Conservation (phyloP, 116 monocot genomes). For the Cymodocea nodosa region DNA sequence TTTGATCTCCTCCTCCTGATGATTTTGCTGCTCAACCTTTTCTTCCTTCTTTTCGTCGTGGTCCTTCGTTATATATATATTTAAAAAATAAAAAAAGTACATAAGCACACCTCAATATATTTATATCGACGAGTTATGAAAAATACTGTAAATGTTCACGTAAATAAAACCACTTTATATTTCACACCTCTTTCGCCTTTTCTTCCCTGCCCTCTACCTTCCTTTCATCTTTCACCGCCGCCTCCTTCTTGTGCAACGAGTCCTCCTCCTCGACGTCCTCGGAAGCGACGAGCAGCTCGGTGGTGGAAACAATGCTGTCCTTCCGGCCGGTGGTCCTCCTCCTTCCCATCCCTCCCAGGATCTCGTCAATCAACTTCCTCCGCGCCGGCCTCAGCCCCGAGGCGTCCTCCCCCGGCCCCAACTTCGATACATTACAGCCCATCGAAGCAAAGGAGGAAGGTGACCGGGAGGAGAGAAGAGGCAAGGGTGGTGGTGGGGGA, state of each 20-base stretch:
- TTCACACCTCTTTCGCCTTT: neutral
- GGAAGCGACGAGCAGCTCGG: conserved; percentile 14
- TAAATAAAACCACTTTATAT: too few relatives aligned
- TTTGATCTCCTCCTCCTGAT: neutral
- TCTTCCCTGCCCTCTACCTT: neutral
- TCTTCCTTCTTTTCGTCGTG: neutral
- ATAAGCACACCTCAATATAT: too few relatives aligned
- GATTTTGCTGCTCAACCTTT: neutral
- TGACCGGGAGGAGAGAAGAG: neutral
- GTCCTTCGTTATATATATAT: too few relatives aligned
- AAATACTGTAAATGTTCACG: too few relatives aligned
- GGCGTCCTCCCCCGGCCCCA: conserved; percentile 11
- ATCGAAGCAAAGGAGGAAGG: conserved; percentile 8
- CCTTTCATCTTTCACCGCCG: neutral
- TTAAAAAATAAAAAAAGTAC: too few relatives aligned
- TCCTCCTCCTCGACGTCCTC: conserved; percentile 6
- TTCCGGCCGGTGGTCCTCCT: neutral
- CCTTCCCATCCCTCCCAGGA: neutral
- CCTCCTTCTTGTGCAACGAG: neutral
- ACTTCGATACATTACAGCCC: conserved; percentile 23
- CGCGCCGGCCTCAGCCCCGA: conserved; percentile 5
- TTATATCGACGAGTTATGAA: too few relatives aligned
- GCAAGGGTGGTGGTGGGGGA: neutral
- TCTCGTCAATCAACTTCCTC: conserved; percentile 6
- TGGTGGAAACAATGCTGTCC: conserved; percentile 22